Percentiles rank a stretch among this genome's conserved stretches.
These are phyloP conservation scores for Tulasnella sp. DNA, from an alignment of 768 basidiomycete species.

Conservation along the genomic window DNA sequence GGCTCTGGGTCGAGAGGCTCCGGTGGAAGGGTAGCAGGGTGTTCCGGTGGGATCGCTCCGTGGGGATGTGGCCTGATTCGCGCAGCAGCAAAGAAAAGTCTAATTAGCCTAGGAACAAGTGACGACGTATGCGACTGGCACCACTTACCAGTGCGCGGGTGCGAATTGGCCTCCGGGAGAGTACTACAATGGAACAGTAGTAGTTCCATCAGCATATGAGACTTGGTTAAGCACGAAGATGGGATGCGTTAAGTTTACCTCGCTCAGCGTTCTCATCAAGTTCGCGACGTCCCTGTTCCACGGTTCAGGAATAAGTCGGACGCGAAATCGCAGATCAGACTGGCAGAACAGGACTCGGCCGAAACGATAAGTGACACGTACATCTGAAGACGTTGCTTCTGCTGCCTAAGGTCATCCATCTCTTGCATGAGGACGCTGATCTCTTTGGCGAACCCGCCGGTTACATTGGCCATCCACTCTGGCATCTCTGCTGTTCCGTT, in stretches of 20 bases:
- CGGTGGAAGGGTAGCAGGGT: neutral
- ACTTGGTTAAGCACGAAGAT: neutral
- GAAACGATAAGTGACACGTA: neutral
- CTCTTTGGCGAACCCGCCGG: constrained; percentile 4
- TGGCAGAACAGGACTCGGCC: neutral
- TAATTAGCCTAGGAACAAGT: neutral
- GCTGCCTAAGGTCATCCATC: constrained; percentile 8
- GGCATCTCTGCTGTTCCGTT: constrained; percentile 10
- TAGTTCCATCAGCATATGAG: neutral
- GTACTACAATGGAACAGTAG: neutral
- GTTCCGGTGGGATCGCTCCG: neutral
- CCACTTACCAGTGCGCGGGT: constrained; percentile 1
- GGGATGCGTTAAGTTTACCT: neutral
- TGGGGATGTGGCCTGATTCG: neutral
- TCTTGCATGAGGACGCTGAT: constrained; percentile 16
- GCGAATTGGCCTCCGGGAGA: constrained; percentile 10
- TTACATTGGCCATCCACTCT: constrained; percentile 5
- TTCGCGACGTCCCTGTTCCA: constrained; percentile 6
- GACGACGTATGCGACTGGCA: neutral
- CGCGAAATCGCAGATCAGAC: neutral
- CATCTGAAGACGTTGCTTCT: constrained; percentile 12
- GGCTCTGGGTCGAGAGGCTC: neutral
- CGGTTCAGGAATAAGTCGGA: neutral
- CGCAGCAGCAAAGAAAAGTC: constrained; percentile 2
- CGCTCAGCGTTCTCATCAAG: constrained; percentile 12